Evolutionary conservation across 371 early-diverging fungal genomes (phyloP).

Genomic region (Homolaphlyctis polyrhiza): DNA sequence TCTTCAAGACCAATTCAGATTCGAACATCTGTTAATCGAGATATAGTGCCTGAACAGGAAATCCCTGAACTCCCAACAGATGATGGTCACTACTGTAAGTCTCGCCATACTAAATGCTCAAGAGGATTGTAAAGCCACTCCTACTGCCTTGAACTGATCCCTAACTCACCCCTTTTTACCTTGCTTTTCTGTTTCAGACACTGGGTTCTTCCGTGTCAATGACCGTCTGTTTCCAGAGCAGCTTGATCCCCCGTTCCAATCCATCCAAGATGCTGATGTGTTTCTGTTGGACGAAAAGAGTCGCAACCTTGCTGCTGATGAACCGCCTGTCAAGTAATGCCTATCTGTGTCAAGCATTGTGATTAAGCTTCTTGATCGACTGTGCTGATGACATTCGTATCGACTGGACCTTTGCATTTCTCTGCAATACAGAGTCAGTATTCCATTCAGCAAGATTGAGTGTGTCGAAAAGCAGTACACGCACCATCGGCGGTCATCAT

Average conservation of each 20-base stretch:
- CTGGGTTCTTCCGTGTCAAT: background rate
- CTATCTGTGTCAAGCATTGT: background rate
- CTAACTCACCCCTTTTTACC: no score
- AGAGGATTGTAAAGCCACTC: background rate
- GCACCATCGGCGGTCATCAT: background rate
- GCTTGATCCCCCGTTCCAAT: background rate
- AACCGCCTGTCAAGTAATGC: conserved; percentile 5
- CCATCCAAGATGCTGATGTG: background rate
- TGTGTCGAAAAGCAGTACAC: background rate
- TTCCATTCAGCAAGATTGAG: background rate
- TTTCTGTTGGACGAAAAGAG: conserved; percentile 5
- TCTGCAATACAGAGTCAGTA: conserved; percentile 1
- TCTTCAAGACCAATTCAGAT: no score
- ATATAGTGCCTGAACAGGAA: no score
- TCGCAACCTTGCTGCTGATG: background rate
- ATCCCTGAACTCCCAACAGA: background rate
- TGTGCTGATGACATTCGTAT: no score
- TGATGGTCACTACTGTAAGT: conserved; percentile 1
- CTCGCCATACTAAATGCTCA: background rate
- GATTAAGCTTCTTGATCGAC: no score
- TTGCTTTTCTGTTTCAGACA: background rate
- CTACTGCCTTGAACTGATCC: background rate
- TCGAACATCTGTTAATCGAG: no score
- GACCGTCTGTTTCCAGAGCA: conserved; percentile 2
- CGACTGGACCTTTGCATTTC: background rate